These are phyloP conservation scores for Pestalotiopsis fici DNA, from an alignment of 2,329 filamentous ascomycete genomes.

Conservation along the genomic window DNA sequence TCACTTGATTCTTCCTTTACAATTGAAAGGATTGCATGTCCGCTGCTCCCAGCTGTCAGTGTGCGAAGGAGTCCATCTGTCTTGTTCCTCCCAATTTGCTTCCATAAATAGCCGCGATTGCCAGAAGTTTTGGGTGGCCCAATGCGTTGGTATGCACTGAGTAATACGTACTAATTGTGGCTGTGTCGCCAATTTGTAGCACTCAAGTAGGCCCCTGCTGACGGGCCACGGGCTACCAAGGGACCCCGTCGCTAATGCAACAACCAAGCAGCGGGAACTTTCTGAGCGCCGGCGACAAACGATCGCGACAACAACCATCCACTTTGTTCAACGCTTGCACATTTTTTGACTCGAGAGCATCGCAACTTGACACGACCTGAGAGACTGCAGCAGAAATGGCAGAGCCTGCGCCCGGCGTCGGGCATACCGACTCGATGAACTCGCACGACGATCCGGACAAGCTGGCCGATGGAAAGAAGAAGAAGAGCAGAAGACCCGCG, in stretches of 20 bases:
- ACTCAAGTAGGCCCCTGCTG: background rate
- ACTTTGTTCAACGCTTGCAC: background rate
- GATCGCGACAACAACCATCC: background rate
- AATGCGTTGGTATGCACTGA: background rate
- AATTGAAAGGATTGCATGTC: background rate
- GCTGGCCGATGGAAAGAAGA: slow-evolving; percentile 75
- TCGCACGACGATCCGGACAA: slow-evolving; percentile 55
- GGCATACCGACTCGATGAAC: slow-evolving; percentile 53
- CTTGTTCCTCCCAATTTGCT: background rate
- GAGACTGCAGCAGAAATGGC: slow-evolving; percentile 38
- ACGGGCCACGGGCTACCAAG: background rate
- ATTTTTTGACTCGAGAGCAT: background rate
- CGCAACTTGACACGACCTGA: background rate
- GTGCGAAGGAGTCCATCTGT: background rate
- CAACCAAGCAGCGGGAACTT: background rate
- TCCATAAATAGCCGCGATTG: background rate
- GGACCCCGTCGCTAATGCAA: background rate
- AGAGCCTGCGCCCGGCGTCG: slow-evolving; percentile 45
- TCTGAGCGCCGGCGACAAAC: background rate
- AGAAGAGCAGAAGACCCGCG: slow-evolving; percentile 88
- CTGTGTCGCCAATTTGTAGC: background rate
- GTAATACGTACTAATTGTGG: background rate
- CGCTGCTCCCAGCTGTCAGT: background rate
- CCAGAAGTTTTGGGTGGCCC: background rate
- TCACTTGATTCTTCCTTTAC: too few relatives aligned